A percentile compares a stretch with the other conserved stretches of the same genome.
These are phyloP conservation scores for Mycena albidolilacea DNA, from an alignment of 768 basidiomycete species.

Conservation along the genomic window DNA sequence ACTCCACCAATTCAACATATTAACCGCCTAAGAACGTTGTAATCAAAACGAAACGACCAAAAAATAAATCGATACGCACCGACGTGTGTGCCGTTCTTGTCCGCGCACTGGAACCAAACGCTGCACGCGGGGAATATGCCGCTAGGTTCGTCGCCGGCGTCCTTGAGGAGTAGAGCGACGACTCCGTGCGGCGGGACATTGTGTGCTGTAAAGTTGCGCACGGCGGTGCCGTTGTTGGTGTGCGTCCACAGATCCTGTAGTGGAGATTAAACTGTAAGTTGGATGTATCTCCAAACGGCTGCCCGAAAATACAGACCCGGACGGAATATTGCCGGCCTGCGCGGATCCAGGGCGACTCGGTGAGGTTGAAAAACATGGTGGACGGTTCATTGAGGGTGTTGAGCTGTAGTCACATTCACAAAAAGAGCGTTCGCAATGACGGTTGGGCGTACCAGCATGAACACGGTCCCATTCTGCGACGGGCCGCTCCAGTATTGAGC, in stretches of 20 bases:
- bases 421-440: neutral
- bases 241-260: constrained; percentile 70
- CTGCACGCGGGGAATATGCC: constrained; percentile 66
- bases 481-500: constrained; percentile 79
- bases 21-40: neutral
- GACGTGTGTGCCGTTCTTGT: constrained; percentile 62
- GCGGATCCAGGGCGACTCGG: constrained; percentile 77
- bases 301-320: constrained; percentile 56
- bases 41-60: neutral
- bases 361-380: constrained; percentile 69
- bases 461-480: constrained; percentile 69
- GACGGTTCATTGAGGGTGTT: constrained; percentile 69
- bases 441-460: constrained; percentile 69
- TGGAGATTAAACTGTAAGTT: neutral
- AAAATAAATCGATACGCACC: constrained; percentile 1
- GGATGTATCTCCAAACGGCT: neutral
- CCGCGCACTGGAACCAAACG: constrained; percentile 65
- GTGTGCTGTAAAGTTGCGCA: constrained; percentile 63
- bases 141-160: constrained; percentile 66
- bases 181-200: constrained; percentile 71
- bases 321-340: constrained; percentile 74
- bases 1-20: neutral
- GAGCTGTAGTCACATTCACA: constrained; percentile 53
- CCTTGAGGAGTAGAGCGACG: constrained; percentile 65
- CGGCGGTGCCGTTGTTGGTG: constrained; percentile 67